Conservation (phyloP, 495 filamentous ascomycete species). For the Tuber borchii region DNA sequence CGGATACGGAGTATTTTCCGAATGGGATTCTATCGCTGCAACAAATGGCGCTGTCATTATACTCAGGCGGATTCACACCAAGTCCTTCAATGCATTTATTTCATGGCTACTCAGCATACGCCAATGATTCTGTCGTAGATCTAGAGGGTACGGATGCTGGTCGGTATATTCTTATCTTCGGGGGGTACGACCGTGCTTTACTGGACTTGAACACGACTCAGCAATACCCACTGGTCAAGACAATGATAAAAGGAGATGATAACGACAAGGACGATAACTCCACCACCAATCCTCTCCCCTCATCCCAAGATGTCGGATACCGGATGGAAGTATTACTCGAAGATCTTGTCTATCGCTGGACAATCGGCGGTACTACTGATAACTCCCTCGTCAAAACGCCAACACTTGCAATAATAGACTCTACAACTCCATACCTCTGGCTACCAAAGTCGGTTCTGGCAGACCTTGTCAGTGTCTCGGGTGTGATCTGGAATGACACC, state of each 20-base stretch:
- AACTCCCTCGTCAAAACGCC: slow-evolving; percentile 26
- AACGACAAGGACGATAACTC: not conserved
- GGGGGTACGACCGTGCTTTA: slow-evolving; percentile 22
- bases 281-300: slow-evolving; percentile 12
- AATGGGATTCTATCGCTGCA: slow-evolving; percentile 32
- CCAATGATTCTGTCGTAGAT: slow-evolving; percentile 12
- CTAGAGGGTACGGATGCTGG: not conserved
- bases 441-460: slow-evolving; percentile 24
- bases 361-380: slow-evolving; percentile 25
- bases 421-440: slow-evolving; percentile 37
- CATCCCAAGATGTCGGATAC: slow-evolving; percentile 14
- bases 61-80: slow-evolving; percentile 14
- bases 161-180: slow-evolving; percentile 29
- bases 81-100: slow-evolving; percentile 30
- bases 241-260: not conserved
- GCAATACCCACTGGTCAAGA: slow-evolving; percentile 29
- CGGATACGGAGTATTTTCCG: slow-evolving; percentile 14
- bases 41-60: slow-evolving; percentile 32
- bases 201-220: slow-evolving; percentile 34
- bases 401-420: slow-evolving; percentile 32
- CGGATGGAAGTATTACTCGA: slow-evolving; percentile 29
- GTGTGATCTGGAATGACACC: slow-evolving; percentile 57
- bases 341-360: slow-evolving; percentile 38
- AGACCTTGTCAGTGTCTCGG: slow-evolving; percentile 46
- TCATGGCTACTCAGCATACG: slow-evolving; percentile 14